Conservation (phyloP, 1,139 yeast genomes). For the Diutina rugosa region DNA sequence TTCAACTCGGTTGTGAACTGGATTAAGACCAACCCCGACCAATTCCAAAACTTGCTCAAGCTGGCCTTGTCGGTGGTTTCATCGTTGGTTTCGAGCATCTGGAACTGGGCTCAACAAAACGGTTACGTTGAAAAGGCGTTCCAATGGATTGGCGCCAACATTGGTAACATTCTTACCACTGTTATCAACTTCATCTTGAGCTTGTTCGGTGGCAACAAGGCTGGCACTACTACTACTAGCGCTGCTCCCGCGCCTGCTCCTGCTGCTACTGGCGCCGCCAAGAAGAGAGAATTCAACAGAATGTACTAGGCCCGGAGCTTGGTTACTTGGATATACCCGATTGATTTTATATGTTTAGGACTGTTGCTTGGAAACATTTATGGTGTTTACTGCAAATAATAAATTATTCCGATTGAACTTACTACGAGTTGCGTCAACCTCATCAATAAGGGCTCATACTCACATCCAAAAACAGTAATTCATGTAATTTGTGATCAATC, state of each 20-base stretch:
- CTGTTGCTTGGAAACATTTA: not conserved
- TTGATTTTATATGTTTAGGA: not conserved
- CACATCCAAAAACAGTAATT: not conserved
- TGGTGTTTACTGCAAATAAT: not conserved
- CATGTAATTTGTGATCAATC: not conserved
- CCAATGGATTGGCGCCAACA: conserved; percentile 15
- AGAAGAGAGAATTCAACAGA: not conserved
- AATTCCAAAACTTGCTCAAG: conserved; percentile 20
- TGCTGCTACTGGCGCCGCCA: conserved; percentile 6
- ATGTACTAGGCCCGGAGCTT: not conserved
- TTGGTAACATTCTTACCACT: conserved; percentile 16
- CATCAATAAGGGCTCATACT: not conserved
- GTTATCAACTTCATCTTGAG: conserved; percentile 16
- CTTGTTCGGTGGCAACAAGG: not conserved
- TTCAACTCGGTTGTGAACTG: conserved; percentile 10
- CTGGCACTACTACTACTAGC: conserved; percentile 3
- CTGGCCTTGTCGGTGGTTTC: conserved; percentile 22
- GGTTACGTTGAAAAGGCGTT: conserved; percentile 24
- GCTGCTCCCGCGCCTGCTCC: conserved; percentile 10
- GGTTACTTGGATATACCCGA: not conserved
- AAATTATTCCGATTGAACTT: not conserved
- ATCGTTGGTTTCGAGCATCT: conserved; percentile 22
- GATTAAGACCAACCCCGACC: conserved; percentile 18
- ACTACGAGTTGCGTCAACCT: not conserved
- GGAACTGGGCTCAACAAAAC: conserved; percentile 24